A percentile compares a stretch with the other conserved stretches of the same genome.
phyloP scores from a whole-genome alignment of 306 rosid species.

The Medicago ruthenica region DNA sequence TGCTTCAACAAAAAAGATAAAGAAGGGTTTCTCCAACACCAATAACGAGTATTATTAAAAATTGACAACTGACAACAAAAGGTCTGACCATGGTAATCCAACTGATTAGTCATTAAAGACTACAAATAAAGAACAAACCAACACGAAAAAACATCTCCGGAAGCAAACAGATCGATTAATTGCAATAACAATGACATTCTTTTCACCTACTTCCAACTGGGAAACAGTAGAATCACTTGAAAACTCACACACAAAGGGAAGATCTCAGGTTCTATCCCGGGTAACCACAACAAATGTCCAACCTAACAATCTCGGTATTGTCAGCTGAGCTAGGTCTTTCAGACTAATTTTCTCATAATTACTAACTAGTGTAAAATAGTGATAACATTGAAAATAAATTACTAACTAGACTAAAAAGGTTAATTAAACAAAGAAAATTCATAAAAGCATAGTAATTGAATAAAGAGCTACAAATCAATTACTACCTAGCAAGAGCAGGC shows the following conservation, averaged over 20 bases:
- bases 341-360: slow-evolving; percentile 1
- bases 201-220: slow-evolving; percentile 31
- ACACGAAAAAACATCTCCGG: slow-evolving; percentile 9
- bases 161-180: slow-evolving; percentile 25
- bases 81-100: not conserved
- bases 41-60: not conserved
- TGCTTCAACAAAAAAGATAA: not conserved
- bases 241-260: no score
- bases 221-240: not conserved
- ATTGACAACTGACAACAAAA: not conserved
- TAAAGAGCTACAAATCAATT: slow-evolving; percentile 12
- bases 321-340: no score
- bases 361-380: slow-evolving; percentile 9
- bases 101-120: not conserved
- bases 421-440: slow-evolving; percentile 25
- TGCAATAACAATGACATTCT: slow-evolving; percentile 20
- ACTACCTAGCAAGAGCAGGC: slow-evolving; percentile 99
- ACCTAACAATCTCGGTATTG: no score
- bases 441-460: slow-evolving; percentile 1
- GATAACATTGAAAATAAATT: slow-evolving; percentile 7
- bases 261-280: no score
- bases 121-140: not conserved
- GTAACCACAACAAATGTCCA: no score
- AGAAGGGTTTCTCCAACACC: not conserved
- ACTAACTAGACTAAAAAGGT: not conserved